Evolutionary conservation across 345 rosid species (phyloP).

Genomic region (Lepidium sativum): DNA sequence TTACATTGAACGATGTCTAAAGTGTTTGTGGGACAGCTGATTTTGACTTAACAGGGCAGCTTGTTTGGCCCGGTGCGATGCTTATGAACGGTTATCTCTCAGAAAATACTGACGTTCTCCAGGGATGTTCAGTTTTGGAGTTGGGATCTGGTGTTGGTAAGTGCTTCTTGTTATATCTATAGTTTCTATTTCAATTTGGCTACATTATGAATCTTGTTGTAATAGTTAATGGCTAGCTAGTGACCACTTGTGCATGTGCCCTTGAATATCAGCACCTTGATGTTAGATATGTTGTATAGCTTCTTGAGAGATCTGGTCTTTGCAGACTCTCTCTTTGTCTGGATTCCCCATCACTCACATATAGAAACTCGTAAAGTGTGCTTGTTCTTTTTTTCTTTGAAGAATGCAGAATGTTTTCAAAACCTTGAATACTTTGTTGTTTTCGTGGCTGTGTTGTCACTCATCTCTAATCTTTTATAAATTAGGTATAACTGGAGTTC

Average conservation of each 20-base stretch:
- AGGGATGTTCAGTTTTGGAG: constrained; percentile 70
- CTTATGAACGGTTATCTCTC: constrained; percentile 75
- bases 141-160: constrained; percentile 90
- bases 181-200: neutral
- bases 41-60: constrained; percentile 92
- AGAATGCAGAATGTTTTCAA: neutral
- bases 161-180: neutral
- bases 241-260: neutral
- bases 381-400: neutral
- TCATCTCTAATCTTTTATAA: constrained; percentile 4
- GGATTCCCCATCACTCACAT: neutral
- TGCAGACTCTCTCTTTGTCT: neutral
- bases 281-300: neutral
- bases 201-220: neutral
- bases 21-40: constrained; percentile 55
- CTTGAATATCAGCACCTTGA: neutral
- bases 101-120: constrained; percentile 56
- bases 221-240: neutral
- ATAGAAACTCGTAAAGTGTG: neutral
- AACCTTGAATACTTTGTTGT: neutral
- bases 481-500: constrained; percentile 81
- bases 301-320: neutral
- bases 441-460: neutral
- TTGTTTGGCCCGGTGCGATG: constrained; percentile 95
- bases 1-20: constrained; percentile 4